Evolutionary conservation across 805 yeast genomes (phyloP).

Genomic region (Candida saitoana): DNA sequence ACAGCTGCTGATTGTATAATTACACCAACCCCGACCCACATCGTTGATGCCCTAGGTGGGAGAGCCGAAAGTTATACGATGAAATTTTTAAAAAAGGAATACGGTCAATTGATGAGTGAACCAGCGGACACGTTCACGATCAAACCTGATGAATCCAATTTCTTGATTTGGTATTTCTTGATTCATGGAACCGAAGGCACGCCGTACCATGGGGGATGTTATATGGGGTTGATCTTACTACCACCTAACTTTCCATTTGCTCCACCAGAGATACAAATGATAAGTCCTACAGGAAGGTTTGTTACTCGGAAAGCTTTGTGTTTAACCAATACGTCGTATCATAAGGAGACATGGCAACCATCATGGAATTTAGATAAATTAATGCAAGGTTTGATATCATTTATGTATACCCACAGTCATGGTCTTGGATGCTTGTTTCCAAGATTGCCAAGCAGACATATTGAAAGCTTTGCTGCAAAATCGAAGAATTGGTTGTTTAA

Average conservation of each 20-base stretch:
- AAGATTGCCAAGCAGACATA: neutral
- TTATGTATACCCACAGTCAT: constrained; percentile 12
- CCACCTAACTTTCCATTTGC: constrained; percentile 13
- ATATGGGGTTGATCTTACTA: constrained; percentile 13
- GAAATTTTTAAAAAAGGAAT: constrained; percentile 9
- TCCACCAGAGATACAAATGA: constrained; percentile 18
- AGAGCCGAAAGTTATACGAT: constrained; percentile 3
- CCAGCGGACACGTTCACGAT: constrained; percentile 11
- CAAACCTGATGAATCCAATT: constrained; percentile 11
- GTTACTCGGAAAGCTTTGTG: constrained; percentile 10
- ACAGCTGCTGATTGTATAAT: neutral
- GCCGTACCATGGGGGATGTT: constrained; percentile 13
- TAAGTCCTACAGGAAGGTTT: constrained; percentile 15
- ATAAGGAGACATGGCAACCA: constrained; percentile 14
- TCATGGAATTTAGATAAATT: constrained; percentile 15
- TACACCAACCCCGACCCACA: neutral
- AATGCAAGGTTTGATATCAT: constrained; percentile 13
- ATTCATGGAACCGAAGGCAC: constrained; percentile 12
- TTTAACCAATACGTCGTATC: constrained; percentile 13
- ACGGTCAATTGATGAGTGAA: constrained; percentile 3
- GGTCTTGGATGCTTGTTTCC: constrained; percentile 10
- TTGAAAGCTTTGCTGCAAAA: constrained; percentile 4
- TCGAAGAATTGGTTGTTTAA: constrained; percentile 13
- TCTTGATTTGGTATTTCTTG: constrained; percentile 14
- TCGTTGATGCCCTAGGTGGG: neutral